phyloP scores from a whole-genome alignment of 148 eudicot genomes.

The Chenopodium album region DNA sequence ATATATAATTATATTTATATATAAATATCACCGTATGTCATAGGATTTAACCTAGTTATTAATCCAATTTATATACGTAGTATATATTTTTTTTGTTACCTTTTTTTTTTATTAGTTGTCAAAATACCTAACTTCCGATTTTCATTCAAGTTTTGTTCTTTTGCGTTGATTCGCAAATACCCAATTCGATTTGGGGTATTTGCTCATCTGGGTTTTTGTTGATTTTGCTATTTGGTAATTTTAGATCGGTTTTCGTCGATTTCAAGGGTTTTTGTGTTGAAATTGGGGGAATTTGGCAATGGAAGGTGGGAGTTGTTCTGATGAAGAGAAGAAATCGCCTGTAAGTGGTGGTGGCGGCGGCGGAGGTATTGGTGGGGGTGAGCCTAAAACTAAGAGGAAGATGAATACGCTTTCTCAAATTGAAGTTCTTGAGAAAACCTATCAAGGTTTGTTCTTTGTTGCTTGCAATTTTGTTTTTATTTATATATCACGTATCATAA shows the following conservation, averaged over 20 bases:
- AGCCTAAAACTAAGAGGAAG: constrained; percentile 66
- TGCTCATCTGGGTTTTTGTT: constrained; percentile 30
- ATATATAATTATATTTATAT: too few relatives aligned
- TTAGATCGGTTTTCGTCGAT: constrained; percentile 29
- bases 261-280: constrained; percentile 26
- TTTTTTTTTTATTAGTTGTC: constrained; percentile 4
- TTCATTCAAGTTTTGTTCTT: not conserved
- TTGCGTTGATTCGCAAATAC: constrained; percentile 19
- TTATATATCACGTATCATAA: too few relatives aligned
- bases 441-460: constrained; percentile 47
- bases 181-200: constrained; percentile 8
- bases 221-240: constrained; percentile 18
- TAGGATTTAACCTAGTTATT: too few relatives aligned
- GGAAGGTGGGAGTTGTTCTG: constrained; percentile 53
- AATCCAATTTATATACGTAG: too few relatives aligned
- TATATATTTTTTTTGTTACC: too few relatives aligned
- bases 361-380: constrained; percentile 6
- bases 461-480: not conserved
- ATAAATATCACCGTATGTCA: too few relatives aligned
- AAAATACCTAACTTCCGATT: constrained; percentile 25
- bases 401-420: constrained; percentile 89
- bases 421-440: constrained; percentile 75
- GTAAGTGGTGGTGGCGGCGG: constrained; percentile 39
- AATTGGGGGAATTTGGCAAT: constrained; percentile 26
- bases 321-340: constrained; percentile 44